Conservation (phyloP, 495 filamentous ascomycete genomes). For the Ramalina peruviana region DNA sequence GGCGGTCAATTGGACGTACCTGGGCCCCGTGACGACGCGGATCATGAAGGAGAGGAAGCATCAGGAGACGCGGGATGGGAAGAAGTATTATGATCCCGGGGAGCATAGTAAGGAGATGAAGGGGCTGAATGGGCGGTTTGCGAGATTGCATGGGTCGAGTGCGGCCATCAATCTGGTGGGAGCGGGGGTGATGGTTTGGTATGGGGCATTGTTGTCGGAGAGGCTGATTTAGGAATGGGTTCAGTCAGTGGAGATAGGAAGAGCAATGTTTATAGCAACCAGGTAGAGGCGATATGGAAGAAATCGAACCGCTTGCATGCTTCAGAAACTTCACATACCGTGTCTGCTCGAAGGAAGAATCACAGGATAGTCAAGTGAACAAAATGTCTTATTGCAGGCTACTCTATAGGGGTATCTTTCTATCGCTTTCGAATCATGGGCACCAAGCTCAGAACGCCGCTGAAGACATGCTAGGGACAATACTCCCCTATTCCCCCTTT, state of each 20-base stretch:
- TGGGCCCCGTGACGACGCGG: constrained; percentile 59
- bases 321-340: too few relatives aligned
- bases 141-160: constrained; percentile 61
- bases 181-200: constrained; percentile 51
- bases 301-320: neutral
- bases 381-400: too few relatives aligned
- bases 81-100: constrained; percentile 59
- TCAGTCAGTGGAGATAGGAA: neutral
- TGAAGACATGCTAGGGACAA: too few relatives aligned
- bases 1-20: constrained; percentile 47
- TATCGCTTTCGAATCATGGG: too few relatives aligned
- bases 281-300: neutral
- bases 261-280: neutral
- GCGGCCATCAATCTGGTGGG: constrained; percentile 59
- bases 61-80: constrained; percentile 73
- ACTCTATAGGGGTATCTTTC: too few relatives aligned
- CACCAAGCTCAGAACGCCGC: too few relatives aligned
- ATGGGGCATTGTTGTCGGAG: constrained; percentile 56
- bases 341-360: too few relatives aligned
- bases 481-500: neutral
- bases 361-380: too few relatives aligned
- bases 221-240: constrained; percentile 27
- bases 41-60: constrained; percentile 60
- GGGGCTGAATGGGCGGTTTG: constrained; percentile 67
- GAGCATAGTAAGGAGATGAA: constrained; percentile 73